Evolutionary conservation across 164 flowering plant genomes (phyloP).

Genomic region (Tinospora cordifolia): DNA sequence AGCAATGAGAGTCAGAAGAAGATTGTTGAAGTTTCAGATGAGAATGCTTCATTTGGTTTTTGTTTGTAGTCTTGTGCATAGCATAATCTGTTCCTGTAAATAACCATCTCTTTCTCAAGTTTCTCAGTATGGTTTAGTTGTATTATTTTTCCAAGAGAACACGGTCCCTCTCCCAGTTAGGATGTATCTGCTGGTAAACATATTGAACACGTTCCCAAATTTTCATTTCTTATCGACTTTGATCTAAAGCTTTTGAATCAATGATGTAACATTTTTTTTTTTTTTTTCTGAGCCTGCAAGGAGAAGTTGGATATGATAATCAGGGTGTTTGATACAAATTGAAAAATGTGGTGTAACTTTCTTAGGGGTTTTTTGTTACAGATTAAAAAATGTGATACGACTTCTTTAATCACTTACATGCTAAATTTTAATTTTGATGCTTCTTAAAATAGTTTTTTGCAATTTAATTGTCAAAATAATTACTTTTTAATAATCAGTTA

Average conservation of each 20-base stretch:
- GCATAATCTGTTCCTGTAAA: background rate
- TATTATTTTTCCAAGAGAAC: too few species aligned
- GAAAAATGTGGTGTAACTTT: too few species aligned
- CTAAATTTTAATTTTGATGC: too few species aligned
- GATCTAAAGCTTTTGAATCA: background rate
- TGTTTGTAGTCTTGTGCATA: background rate
- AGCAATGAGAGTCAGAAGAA: background rate
- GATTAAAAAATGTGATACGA: too few species aligned
- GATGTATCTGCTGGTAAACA: background rate
- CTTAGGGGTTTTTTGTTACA: too few species aligned
- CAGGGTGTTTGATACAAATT: too few species aligned
- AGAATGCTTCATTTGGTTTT: background rate
- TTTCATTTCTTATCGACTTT: background rate
- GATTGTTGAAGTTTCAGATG: constrained; percentile 1
- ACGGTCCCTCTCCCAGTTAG: too few species aligned
- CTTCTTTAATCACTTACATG: too few species aligned
- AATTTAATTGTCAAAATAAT: too few species aligned
- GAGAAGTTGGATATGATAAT: too few species aligned
- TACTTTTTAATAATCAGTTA: too few species aligned
- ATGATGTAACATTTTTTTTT: background rate
- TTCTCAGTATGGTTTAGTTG: background rate
- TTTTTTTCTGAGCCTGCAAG: background rate
- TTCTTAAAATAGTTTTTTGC: too few species aligned
- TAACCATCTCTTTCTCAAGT: background rate
- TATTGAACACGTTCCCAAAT: background rate